A percentile compares a stretch with the other conserved stretches of the same genome.
Evolutionary conservation across 345 rosid species (phyloP).

Genomic region (rapeseed (Brassica napus)): DNA sequence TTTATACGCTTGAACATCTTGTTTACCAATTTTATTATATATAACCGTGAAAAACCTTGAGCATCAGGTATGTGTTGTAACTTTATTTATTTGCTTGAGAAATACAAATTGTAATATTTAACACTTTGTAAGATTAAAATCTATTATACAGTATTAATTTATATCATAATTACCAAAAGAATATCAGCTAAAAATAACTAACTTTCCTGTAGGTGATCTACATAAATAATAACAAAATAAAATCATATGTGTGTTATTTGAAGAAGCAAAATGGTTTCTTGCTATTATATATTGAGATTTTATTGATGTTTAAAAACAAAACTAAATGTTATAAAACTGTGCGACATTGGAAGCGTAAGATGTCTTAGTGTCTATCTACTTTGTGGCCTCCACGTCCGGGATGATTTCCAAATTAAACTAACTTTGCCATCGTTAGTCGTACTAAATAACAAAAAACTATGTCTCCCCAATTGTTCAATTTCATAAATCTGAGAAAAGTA

Average conservation of each 20-base stretch:
- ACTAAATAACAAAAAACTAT: neutral
- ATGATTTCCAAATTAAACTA: neutral
- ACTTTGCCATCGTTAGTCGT: conserved; percentile 1
- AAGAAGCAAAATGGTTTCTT: neutral
- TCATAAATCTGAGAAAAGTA: neutral
- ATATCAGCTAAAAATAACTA: neutral
- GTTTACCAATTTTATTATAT: neutral
- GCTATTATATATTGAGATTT: neutral
- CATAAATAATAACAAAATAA: neutral
- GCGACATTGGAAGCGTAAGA: neutral
- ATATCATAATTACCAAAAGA: neutral
- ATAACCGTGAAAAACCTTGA: neutral
- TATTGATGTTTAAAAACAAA: neutral
- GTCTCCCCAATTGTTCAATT: neutral
- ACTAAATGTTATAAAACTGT: neutral
- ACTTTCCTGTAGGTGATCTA: neutral
- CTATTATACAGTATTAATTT: neutral
- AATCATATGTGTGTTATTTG: neutral
- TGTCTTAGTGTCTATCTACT: neutral
- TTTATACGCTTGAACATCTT: neutral
- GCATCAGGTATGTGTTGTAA: neutral
- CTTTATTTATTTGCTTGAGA: neutral
- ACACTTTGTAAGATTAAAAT: neutral
- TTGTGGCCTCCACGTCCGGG: conserved; percentile 20
- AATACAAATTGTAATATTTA: neutral